Evolutionary conservation across 331 rosid species (phyloP).

Genomic region (Malus hybrid): DNA sequence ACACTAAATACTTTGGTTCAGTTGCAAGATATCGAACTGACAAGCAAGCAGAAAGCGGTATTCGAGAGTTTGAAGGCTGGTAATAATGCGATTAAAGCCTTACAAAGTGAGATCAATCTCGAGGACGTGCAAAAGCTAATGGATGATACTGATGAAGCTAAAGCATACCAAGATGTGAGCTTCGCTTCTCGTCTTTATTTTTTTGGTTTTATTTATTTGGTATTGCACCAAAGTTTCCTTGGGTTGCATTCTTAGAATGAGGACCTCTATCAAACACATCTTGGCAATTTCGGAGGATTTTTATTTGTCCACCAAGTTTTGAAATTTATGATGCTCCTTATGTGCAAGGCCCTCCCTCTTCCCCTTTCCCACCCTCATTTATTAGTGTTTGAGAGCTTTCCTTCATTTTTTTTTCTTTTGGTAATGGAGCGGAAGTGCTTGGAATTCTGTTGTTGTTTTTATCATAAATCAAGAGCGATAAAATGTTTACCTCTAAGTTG

Average conservation of each 20-base stretch:
- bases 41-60: slow-evolving; percentile 95
- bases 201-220: slow-evolving; percentile 4
- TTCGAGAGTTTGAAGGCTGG: slow-evolving; percentile 94
- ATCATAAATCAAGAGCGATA: not conserved
- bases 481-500: not conserved
- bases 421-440: not conserved
- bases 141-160: slow-evolving; percentile 94
- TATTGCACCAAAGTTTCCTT: not conserved
- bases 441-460: not conserved
- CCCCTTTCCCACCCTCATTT: not conserved
- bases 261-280: not conserved
- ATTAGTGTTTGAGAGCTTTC: not conserved
- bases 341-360: not conserved
- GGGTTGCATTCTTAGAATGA: not conserved
- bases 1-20: slow-evolving; percentile 26
- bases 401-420: not conserved
- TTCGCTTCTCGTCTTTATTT: slow-evolving; percentile 7
- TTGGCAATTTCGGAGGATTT: not conserved
- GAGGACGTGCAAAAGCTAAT: slow-evolving; percentile 92
- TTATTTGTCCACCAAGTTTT: no score
- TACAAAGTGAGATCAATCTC: slow-evolving; percentile 84
- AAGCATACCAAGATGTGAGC: slow-evolving; percentile 97
- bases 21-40: slow-evolving; percentile 89
- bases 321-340: not conserved
- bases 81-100: slow-evolving; percentile 70